Evolutionary conservation across 331 rosid genomes (phyloP).

Genomic region (Telfairia occidentalis): DNA sequence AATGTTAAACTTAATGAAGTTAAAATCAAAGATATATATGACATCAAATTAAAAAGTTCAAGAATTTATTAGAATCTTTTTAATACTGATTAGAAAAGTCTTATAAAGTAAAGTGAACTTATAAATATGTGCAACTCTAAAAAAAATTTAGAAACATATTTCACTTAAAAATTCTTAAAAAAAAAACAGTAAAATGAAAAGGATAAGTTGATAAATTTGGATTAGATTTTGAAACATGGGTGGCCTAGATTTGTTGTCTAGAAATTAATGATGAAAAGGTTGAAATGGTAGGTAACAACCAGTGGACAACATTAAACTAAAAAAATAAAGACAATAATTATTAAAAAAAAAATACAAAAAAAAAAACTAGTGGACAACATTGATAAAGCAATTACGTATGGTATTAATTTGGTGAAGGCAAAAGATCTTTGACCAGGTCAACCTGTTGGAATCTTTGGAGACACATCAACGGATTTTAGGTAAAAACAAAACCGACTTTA

Average conservation of each 20-base stretch:
- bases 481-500: neutral
- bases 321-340: no score
- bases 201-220: neutral
- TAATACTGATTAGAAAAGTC: no score
- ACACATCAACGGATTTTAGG: neutral
- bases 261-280: neutral
- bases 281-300: neutral
- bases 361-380: constrained; percentile 1
- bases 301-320: constrained; percentile 6
- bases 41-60: no score
- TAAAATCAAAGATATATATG: no score
- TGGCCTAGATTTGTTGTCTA: neutral
- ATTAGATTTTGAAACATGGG: neutral
- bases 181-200: no score
- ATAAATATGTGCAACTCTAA: no score
- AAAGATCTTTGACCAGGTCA: constrained; percentile 7
- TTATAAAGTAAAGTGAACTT: no score
- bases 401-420: neutral
- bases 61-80: no score
- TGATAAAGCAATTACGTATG: neutral
- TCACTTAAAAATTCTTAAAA: no score
- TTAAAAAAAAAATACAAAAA: no score
- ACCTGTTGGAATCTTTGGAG: constrained; percentile 3
- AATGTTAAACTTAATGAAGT: no score
- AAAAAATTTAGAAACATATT: no score